Percentiles rank a stretch among this genome's conserved stretches.
Conservation (phyloP, 2,329 filamentous ascomycete genomes). For the Ophiostoma tasmaniense region DNA sequence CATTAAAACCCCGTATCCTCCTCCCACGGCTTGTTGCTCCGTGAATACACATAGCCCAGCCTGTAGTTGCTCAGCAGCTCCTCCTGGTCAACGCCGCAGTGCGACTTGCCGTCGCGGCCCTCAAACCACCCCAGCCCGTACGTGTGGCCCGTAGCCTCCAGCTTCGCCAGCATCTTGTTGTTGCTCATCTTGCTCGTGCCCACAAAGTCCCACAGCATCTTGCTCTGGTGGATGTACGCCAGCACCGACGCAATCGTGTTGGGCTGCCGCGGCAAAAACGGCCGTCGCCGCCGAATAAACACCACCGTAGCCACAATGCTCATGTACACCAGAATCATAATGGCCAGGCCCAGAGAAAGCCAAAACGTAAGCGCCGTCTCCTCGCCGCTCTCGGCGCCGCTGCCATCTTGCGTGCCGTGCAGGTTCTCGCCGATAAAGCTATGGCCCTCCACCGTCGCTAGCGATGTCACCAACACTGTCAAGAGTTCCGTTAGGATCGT, state of each 20-base stretch:
- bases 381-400: slow-evolving; percentile 44
- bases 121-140: slow-evolving; percentile 73
- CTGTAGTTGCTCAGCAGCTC: slow-evolving; percentile 57
- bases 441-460: slow-evolving; percentile 55
- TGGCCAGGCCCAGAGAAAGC: slow-evolving; percentile 52
- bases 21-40: slow-evolving; percentile 45
- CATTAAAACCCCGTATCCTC: slow-evolving; percentile 28
- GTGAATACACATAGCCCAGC: slow-evolving; percentile 47
- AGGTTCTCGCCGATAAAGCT: slow-evolving; percentile 36
- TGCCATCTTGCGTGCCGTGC: slow-evolving; percentile 19
- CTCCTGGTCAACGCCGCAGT: slow-evolving; percentile 73
- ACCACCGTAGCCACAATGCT: slow-evolving; percentile 50
- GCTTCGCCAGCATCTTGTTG: slow-evolving; percentile 50
- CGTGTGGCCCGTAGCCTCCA: slow-evolving; percentile 40
- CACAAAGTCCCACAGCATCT: slow-evolving; percentile 70
- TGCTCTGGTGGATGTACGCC: slow-evolving; percentile 70
- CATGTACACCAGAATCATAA: slow-evolving; percentile 59
- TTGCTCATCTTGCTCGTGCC: slow-evolving; percentile 56
- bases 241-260: slow-evolving; percentile 70
- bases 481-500: slow-evolving; percentile 65
- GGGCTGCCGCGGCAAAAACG: slow-evolving; percentile 69
- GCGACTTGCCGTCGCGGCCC: slow-evolving; percentile 62
- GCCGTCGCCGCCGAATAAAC: slow-evolving; percentile 53
- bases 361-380: slow-evolving; percentile 59
- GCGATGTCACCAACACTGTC: slow-evolving; percentile 58